phyloP scores from a whole-genome alignment of 352 stramenopile species.

The Phytophthora idaei region DNA sequence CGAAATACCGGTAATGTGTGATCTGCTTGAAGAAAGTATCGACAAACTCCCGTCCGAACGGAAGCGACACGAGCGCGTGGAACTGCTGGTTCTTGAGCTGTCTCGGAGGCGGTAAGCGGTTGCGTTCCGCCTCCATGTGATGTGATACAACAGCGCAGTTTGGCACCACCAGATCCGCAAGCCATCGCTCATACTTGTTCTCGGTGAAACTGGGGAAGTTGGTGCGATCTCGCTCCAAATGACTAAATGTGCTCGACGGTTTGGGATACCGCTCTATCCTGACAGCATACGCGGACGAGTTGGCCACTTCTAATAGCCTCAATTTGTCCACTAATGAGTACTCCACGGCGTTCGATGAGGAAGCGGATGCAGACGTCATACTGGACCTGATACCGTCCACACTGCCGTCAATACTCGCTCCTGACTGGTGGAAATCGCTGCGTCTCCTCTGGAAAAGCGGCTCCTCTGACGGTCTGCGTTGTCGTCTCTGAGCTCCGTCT shows the following conservation, averaged over 20 bases:
- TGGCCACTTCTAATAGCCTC: constrained; percentile 67
- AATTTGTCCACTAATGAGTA: constrained; percentile 77
- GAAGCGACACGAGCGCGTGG: constrained; percentile 68
- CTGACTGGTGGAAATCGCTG: constrained; percentile 46
- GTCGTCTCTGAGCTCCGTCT: constrained; percentile 23
- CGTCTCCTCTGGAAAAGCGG: constrained; percentile 64
- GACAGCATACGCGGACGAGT: constrained; percentile 75
- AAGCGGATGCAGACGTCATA: constrained; percentile 49
- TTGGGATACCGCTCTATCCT: constrained; percentile 84
- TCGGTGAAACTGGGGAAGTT: constrained; percentile 69
- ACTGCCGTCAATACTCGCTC: constrained; percentile 48
- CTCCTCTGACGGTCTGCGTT: constrained; percentile 53
- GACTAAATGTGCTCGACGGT: constrained; percentile 69
- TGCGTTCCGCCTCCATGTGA: constrained; percentile 55
- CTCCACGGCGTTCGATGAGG: constrained; percentile 52
- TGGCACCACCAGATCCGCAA: constrained; percentile 57
- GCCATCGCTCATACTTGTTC: constrained; percentile 78
- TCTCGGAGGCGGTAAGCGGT: constrained; percentile 50
- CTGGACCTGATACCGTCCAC: constrained; percentile 62
- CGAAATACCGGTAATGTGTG: constrained; percentile 65
- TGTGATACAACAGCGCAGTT: constrained; percentile 58
- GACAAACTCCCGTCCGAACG: constrained; percentile 68
- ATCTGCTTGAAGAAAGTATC: constrained; percentile 79
- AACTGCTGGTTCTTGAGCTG: constrained; percentile 80
- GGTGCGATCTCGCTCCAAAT: constrained; percentile 54